Conservation (phyloP, 495 filamentous ascomycete species). For the Penicillium crystallinum region DNA sequence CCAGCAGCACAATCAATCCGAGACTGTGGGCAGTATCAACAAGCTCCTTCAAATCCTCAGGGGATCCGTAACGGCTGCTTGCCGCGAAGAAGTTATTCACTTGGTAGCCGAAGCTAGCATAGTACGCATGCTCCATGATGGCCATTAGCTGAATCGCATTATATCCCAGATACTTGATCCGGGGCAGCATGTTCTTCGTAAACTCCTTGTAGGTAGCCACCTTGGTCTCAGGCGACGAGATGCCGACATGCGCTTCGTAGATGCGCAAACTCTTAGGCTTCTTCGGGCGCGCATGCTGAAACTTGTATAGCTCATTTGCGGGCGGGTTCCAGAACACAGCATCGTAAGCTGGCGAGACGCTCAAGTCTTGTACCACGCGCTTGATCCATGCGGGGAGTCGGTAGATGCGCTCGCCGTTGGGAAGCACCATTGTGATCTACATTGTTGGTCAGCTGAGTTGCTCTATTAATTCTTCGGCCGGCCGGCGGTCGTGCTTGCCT, state of each 20-base stretch:
- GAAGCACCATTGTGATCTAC: slow-evolving; percentile 81
- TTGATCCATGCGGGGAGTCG: slow-evolving; percentile 94
- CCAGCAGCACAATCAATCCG: slow-evolving; percentile 86
- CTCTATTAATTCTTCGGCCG: no score
- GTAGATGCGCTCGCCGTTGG: slow-evolving; percentile 74
- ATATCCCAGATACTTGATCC: slow-evolving; percentile 87
- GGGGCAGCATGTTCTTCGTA: slow-evolving; percentile 82
- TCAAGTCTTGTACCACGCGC: slow-evolving; percentile 88
- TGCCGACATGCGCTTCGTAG: slow-evolving; percentile 97
- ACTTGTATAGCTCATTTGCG: slow-evolving; percentile 62
- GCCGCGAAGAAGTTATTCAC: slow-evolving; percentile 98
- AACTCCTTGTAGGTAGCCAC: slow-evolving; percentile 97
- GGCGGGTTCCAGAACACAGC: slow-evolving; percentile 97
- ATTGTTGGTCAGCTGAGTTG: not conserved
- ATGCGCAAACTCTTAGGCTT: slow-evolving; percentile 84
- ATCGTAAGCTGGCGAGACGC: slow-evolving; percentile 84
- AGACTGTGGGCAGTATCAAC: slow-evolving; percentile 91
- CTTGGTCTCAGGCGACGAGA: slow-evolving; percentile 82
- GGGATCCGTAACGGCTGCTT: slow-evolving; percentile 89
- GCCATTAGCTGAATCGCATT: slow-evolving; percentile 99
- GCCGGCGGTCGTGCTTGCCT: slow-evolving; percentile 47
- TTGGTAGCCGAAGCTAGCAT: slow-evolving; percentile 98
- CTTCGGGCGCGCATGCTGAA: slow-evolving; percentile 76
- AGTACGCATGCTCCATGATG: slow-evolving; percentile 98
- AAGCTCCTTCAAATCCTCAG: slow-evolving; percentile 93